Base-by-base conservation (phyloP, 2,329 filamentous ascomycete genomes). In the Botrytis cinerea region DNA sequence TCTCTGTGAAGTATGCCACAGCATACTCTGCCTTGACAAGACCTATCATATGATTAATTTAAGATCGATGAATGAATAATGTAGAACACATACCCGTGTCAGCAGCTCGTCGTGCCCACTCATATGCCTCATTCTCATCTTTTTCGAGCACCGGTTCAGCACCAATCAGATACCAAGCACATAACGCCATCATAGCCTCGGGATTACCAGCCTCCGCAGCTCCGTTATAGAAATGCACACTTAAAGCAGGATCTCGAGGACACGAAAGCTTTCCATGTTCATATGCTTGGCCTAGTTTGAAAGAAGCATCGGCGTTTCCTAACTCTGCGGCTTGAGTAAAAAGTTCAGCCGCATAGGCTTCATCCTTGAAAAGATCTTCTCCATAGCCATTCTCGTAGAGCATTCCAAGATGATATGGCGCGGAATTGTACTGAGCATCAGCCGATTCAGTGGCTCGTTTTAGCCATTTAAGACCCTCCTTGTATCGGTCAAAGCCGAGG, bases 121-220 rank as follows among this genome's bases (percentile, higher is more conserved):
- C 95, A 80, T 97, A 98, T 16, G 96, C 96, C 82, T 99, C 96
- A 78, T 92, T 92, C 82, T 98, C 95, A 79, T 99, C 95, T 83
- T 96, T 97, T 75, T 97, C 95, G 35, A 99, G 84, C 22, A 98
- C 90, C 0, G 95, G 94, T 77, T 95, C 92, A 2, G 96, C 96
- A 18, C 96, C 96, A 59, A 98, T 92, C 87, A 98, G 92, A 82
- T 98, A 99, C 96, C 96, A 99, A 18, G 96, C 96, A 83, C 96
- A 99, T 14, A 99, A 86, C 7, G 95, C 95, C 95, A 99, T 97
- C 94, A 98, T 98, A 66, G 94, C 95, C 66, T 90, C 88, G 0
- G 94, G 87, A 80, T 98, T 92, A 1, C 93, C 94, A 63, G 88
- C 87, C 80, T 97, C 93, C 3, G 96, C 96, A 20, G 96, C 95